Conservation (phyloP, 257 asterid genomes). For the Solanum pinnatisectum region DNA sequence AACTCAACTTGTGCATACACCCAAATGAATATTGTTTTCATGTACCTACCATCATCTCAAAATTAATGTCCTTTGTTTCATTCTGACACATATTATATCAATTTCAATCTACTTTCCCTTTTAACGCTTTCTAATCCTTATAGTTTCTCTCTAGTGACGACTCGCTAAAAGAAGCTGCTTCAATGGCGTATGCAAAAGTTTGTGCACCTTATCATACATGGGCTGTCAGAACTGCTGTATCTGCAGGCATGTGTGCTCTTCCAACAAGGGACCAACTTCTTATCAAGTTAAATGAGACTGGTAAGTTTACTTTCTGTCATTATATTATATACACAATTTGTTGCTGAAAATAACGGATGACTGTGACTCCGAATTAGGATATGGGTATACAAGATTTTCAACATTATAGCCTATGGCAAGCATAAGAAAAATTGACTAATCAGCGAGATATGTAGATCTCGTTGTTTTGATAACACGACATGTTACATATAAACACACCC, state of each 20-base stretch:
- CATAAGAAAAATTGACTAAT: not conserved
- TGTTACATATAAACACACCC: not conserved
- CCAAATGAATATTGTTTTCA: not conserved
- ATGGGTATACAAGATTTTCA: not conserved
- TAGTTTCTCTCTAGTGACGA: slow-evolving; percentile 29
- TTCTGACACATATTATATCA: not conserved
- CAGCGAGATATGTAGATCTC: not conserved
- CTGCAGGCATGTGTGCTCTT: slow-evolving; percentile 95
- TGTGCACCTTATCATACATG: slow-evolving; percentile 93
- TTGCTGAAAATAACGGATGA: not conserved
- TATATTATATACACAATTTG: not conserved
- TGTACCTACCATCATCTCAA: not conserved
- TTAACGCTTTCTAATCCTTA: not conserved
- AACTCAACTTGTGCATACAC: not conserved
- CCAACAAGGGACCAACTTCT: slow-evolving; percentile 89
- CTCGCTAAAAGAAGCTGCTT: slow-evolving; percentile 73
- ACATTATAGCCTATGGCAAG: not conserved
- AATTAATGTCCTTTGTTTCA: not conserved
- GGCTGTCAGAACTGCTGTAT: slow-evolving; percentile 90
- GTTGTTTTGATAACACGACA: not conserved
- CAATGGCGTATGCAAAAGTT: slow-evolving; percentile 67
- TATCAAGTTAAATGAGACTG: slow-evolving; percentile 63
- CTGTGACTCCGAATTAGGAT: not conserved
- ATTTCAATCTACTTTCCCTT: not conserved
- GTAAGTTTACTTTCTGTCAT: slow-evolving; percentile 26